Evolutionary conservation across 2,329 filamentous ascomycete species (phyloP), one percentile per base, ranked within the genome.

Genomic region (Pseudocercospora pini-densiflorae): DNA sequence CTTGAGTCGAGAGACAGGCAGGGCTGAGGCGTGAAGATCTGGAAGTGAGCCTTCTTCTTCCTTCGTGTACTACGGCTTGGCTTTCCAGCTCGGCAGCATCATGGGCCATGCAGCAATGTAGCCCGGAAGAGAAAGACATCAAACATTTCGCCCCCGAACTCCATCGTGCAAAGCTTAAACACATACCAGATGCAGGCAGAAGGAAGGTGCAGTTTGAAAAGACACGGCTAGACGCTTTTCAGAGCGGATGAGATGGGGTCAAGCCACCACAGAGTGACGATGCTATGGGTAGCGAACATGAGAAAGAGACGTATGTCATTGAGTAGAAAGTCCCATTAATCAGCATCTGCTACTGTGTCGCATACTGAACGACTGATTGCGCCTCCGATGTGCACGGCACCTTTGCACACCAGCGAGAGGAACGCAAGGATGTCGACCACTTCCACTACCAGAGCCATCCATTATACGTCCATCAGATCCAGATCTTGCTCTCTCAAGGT

Each of bases 401-500:
- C n/a, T 43, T 16, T 43, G 40, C 40, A 43, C 40, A 43, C 8
- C 40, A 43, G 40, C 16, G 16, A 43, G 40, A n/a, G 40, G 40
- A 43, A 43, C 4, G 8, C n/a, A 43, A 6, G 16, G 16, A 16
- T 14, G 16, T 43, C 16, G 40, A 3, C 40, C n/a, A 8, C 40
- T 19, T 43, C 6, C n/a, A 43, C 53, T 24, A n/a, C 14, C 23
- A 29, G 21, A 33, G 24, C 8, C 53, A 33, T 10, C 16, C 4
- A 29, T 27, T 55, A 55, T 29, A 23, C 55, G 23, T 58, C 55
- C n/a, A 58, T 19, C 19, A 58, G 36, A 21, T 67, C 70, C 33
- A 70, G 12, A 61, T 71, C 68, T n/a, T 65, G 59, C 19, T 58
- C 59, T n/a, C 53, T 66, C 29, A 70, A 40, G 16, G 81, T 82